Conservation (phyloP, 2,329 filamentous ascomycete species). For the Ophiostoma piceae region DNA sequence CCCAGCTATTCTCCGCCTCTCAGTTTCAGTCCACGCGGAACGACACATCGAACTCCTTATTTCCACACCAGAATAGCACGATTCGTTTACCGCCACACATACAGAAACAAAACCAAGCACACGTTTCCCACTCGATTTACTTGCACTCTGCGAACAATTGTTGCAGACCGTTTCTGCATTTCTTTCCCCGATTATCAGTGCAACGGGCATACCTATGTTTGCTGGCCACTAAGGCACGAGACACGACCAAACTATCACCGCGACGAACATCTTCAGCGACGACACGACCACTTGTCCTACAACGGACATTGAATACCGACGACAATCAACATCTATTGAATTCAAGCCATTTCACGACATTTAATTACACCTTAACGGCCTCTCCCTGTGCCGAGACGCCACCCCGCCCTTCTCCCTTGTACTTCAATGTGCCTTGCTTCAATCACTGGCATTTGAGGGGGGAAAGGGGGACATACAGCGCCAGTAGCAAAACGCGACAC, state of each 20-base stretch:
- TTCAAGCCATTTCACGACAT: neutral
- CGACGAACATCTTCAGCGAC: neutral
- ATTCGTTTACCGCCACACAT: neutral
- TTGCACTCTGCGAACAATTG: neutral
- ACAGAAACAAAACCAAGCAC: neutral
- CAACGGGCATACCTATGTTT: neutral
- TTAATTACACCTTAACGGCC: neutral
- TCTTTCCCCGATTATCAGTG: neutral
- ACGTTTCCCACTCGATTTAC: slow-evolving; percentile 1
- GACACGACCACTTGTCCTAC: neutral
- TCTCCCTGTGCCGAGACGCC: slow-evolving; percentile 5
- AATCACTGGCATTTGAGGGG: slow-evolving; percentile 21
- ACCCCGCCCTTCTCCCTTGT: slow-evolving; percentile 20
- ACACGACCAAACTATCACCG: neutral
- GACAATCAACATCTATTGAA: neutral
- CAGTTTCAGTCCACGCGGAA: slow-evolving; percentile 22
- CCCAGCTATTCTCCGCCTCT: slow-evolving; percentile 17
- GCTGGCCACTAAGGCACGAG: neutral
- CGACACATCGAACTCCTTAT: slow-evolving; percentile 10
- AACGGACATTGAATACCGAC: neutral
- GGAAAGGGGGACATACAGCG: slow-evolving; percentile 18
- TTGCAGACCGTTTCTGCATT: neutral
- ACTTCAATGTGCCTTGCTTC: slow-evolving; percentile 20
- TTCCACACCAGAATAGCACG: slow-evolving; percentile 15
- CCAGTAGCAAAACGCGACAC: neutral